A percentile compares a stretch with the other conserved stretches of the same genome.
phyloP scores from a whole-genome alignment of 805 yeast species.

The Metschnikowia lunata region DNA sequence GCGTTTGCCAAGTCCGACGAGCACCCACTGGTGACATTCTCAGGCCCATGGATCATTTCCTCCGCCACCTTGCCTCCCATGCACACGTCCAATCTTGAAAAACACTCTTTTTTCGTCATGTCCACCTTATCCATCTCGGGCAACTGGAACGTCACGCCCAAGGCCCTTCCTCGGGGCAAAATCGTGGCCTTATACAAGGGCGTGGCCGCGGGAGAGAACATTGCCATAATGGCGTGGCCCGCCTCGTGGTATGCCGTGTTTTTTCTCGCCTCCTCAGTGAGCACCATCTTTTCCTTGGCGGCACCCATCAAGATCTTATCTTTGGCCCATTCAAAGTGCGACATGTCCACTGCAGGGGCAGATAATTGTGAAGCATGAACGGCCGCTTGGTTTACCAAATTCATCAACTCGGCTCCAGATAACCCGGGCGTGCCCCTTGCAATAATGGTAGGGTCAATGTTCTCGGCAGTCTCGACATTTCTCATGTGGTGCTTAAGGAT shows the following conservation, averaged over 20 bases:
- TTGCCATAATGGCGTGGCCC: conserved; percentile 97
- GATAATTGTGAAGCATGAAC: conserved; percentile 91
- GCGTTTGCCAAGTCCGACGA: conserved; percentile 88
- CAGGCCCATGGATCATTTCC: conserved; percentile 85
- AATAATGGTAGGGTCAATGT: conserved; percentile 82
- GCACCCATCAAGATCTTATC: conserved; percentile 98
- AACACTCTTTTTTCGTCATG: conserved; percentile 82
- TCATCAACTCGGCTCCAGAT: conserved; percentile 96
- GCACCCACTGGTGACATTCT: conserved; percentile 93
- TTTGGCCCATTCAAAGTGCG: conserved; percentile 97
- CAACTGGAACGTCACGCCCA: conserved; percentile 94
- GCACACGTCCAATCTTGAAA: conserved; percentile 90
- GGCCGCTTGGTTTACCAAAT: conserved; percentile 96
- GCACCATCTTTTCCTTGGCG: conserved; percentile 94
- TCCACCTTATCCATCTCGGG: conserved; percentile 99
- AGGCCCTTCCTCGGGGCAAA: conserved; percentile 92
- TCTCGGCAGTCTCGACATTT: conserved; percentile 78
- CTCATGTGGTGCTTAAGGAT: conserved; percentile 88
- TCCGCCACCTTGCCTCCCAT: conserved; percentile 99
- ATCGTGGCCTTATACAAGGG: conserved; percentile 96
- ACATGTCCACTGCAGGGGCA: conserved; percentile 86
- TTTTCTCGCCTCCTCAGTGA: conserved; percentile 89
- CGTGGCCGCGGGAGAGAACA: conserved; percentile 91
- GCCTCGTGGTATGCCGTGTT: conserved; percentile 99
- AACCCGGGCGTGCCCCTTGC: conserved; percentile 98